phyloP scores from a whole-genome alignment of 768 basidiomycete genomes.

The Kondoa subrosea region DNA sequence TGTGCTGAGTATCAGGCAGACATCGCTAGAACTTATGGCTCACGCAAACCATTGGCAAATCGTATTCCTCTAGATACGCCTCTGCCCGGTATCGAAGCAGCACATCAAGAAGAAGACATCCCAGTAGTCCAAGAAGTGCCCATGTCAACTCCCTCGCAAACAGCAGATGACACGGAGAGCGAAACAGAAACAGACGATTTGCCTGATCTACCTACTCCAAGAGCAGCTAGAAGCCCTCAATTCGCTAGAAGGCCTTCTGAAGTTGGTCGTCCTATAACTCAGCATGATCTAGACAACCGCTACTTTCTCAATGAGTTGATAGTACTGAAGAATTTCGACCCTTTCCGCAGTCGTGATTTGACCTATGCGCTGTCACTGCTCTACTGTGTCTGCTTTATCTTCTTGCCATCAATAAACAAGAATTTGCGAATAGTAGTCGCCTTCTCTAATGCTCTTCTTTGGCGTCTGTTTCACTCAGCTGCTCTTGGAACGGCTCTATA shows the following conservation, averaged over 20 bases:
- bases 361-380: constrained; percentile 56
- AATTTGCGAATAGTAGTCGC: constrained; percentile 46
- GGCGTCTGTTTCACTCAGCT: constrained; percentile 75
- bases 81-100: too few relatives aligned
- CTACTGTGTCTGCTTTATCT: constrained; percentile 47
- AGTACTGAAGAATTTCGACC: constrained; percentile 60
- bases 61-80: constrained; percentile 43
- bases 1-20: constrained; percentile 38
- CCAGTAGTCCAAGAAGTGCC: too few relatives aligned
- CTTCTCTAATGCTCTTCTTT: constrained; percentile 63
- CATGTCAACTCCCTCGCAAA: not conserved
- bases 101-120: too few relatives aligned
- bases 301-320: constrained; percentile 83
- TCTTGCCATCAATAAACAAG: constrained; percentile 46
- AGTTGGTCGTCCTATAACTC: constrained; percentile 34
- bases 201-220: not conserved
- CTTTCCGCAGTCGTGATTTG: constrained; percentile 47
- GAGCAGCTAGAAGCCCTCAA: not conserved
- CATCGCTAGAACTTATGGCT: constrained; percentile 83
- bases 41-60: constrained; percentile 72
- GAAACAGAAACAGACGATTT: not conserved
- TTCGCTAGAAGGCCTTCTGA: too few relatives aligned
- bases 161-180: not conserved
- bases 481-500: constrained; percentile 68
- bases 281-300: constrained; percentile 74